These are phyloP conservation scores for Fusarium sp. DNA, from an alignment of 2,329 filamentous ascomycete species.

Conservation along the genomic window DNA sequence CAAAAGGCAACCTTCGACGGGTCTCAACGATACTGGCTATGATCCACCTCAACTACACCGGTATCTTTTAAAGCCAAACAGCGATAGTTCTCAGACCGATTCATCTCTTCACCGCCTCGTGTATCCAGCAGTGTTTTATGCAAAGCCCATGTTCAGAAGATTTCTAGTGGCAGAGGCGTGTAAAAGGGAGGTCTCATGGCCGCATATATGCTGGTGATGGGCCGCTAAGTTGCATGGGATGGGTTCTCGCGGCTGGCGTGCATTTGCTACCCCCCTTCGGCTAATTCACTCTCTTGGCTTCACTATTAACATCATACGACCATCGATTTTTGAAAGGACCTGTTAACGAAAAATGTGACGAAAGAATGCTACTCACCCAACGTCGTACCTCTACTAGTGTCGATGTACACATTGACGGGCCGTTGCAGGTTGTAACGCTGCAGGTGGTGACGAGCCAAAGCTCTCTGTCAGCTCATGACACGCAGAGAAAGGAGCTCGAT, in stretches of 20 bases:
- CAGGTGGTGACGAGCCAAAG: conserved; percentile 10
- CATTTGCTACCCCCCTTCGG: conserved; percentile 33
- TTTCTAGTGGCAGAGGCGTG: conserved; percentile 38
- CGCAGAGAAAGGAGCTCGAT: conserved; percentile 18
- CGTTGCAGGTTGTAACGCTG: conserved; percentile 21
- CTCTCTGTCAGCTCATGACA: conserved; percentile 1
- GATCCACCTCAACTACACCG: conserved; percentile 39
- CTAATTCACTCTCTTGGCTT: conserved; percentile 21
- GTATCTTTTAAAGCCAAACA: conserved; percentile 34
- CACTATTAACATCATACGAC: conserved; percentile 39
- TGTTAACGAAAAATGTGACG: conserved; percentile 1
- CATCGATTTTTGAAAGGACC: conserved; percentile 8
- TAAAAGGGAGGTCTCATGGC: conserved; percentile 37
- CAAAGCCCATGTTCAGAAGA: conserved; percentile 30
- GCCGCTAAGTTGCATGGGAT: conserved; percentile 43
- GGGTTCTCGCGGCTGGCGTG: conserved; percentile 41
- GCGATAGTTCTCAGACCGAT: conserved; percentile 38
- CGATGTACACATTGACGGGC: conserved; percentile 25
- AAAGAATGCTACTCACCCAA: neutral
- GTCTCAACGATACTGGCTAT: conserved; percentile 29
- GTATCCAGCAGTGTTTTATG: conserved; percentile 40
- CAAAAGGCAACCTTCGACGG: conserved; percentile 25
- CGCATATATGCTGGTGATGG: conserved; percentile 39
- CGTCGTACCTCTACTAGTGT: conserved; percentile 1
- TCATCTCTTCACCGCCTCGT: conserved; percentile 43